Evolutionary conservation across 371 early-diverging fungal species (phyloP).

Genomic region (Smittium mucronatum): DNA sequence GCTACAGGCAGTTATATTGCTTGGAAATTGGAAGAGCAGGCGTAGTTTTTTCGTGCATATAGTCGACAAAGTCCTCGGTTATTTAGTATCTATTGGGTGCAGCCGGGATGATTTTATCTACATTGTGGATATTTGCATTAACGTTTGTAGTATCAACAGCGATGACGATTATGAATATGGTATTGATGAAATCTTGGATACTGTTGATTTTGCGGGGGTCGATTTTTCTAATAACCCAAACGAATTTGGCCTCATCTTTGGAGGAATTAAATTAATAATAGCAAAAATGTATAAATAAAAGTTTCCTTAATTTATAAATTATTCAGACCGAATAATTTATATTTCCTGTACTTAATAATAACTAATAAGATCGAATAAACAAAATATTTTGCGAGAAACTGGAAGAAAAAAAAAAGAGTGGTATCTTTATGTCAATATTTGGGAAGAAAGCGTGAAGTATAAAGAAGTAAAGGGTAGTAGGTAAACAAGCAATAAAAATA

Average conservation of each 20-base stretch:
- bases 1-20: slow-evolving; percentile 13
- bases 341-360: too few relatives aligned
- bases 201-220: background rate
- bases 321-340: too few relatives aligned
- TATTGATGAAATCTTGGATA: background rate
- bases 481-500: too few relatives aligned
- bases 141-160: slow-evolving; percentile 10
- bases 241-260: slow-evolving; percentile 11
- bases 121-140: slow-evolving; percentile 12
- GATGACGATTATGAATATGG: background rate
- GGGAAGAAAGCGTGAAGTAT: too few relatives aligned
- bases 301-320: too few relatives aligned
- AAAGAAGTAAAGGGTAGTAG: too few relatives aligned
- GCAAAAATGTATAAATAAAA: background rate
- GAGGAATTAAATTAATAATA: background rate
- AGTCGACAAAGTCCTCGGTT: slow-evolving; percentile 38
- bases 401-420: too few relatives aligned
- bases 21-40: slow-evolving; percentile 24
- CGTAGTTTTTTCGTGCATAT: slow-evolving; percentile 34
- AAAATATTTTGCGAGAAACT: too few relatives aligned
- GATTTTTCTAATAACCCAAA: slow-evolving; percentile 16
- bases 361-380: too few relatives aligned
- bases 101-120: slow-evolving; percentile 19
- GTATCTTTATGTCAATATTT: too few relatives aligned
- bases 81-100: slow-evolving; percentile 22